Conservation (phyloP, 345 rosid genomes). For the Populus nigra region DNA sequence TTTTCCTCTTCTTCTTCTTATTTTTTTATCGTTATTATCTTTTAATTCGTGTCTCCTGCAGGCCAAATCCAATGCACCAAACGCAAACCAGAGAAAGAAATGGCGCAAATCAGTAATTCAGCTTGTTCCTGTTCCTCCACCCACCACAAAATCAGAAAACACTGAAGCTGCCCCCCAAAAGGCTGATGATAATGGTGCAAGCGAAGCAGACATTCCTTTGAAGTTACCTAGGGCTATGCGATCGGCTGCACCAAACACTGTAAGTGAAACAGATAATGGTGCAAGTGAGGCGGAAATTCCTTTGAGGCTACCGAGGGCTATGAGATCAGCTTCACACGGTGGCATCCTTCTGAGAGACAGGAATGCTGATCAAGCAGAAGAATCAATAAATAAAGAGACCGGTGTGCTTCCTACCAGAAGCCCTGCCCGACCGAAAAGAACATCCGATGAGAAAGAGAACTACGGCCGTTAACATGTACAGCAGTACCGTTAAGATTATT, state of each 20-base stretch:
- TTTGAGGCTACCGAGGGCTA: slow-evolving; percentile 72
- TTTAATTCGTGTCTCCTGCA: slow-evolving; percentile 19
- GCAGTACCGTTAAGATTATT: neutral
- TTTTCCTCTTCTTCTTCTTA: neutral
- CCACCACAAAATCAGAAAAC: slow-evolving; percentile 44
- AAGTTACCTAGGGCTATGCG: slow-evolving; percentile 84
- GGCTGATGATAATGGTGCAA: slow-evolving; percentile 5
- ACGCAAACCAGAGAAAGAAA: slow-evolving; percentile 70
- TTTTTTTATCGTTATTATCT: neutral
- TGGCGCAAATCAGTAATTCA: slow-evolving; percentile 67
- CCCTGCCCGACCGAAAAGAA: slow-evolving; percentile 45
- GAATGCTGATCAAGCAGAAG: slow-evolving; percentile 57
- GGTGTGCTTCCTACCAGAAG: slow-evolving; percentile 35
- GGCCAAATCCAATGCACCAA: slow-evolving; percentile 67
- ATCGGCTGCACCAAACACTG: slow-evolving; percentile 53
- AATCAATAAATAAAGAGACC: slow-evolving; percentile 39
- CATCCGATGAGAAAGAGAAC: slow-evolving; percentile 80
- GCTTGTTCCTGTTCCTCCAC: slow-evolving; percentile 65
- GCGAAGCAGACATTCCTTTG: slow-evolving; percentile 11
- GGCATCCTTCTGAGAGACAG: slow-evolving; percentile 69
- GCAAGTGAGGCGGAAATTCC: slow-evolving; percentile 7
- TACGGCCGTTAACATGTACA: slow-evolving; percentile 7
- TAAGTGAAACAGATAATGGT: neutral
- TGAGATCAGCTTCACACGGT: slow-evolving; percentile 55
- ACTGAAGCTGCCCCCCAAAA: slow-evolving; percentile 17